Conservation (phyloP, 2,329 filamentous ascomycete genomes). For the Thielaviopsis musarum region DNA sequence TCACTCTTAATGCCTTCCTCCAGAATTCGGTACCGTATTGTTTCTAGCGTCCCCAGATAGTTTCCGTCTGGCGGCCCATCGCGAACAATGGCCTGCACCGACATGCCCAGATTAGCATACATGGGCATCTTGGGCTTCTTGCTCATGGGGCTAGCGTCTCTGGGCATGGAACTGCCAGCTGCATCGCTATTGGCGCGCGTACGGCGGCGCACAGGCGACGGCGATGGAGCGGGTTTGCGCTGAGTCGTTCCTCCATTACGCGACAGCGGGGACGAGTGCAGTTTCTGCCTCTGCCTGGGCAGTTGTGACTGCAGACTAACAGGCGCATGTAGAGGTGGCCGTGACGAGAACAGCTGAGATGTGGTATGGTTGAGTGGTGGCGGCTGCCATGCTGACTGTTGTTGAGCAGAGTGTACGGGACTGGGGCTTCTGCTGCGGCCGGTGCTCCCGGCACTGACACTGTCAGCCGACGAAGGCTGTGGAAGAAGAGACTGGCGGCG, state of each 20-base stretch:
- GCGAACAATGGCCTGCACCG: conserved; percentile 59
- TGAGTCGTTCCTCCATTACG: conserved; percentile 21
- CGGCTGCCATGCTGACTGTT: conserved; percentile 1
- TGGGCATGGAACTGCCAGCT: conserved; percentile 18
- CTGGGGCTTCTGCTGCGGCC: not conserved
- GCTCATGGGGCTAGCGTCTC: not conserved
- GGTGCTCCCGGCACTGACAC: not conserved
- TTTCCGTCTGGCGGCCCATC: conserved; percentile 65
- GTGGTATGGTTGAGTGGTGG: conserved; percentile 7
- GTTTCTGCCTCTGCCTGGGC: not conserved
- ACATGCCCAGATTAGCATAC: conserved; percentile 37
- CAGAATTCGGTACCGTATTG: conserved; percentile 55
- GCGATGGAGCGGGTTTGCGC: conserved; percentile 11
- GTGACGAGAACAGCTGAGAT: conserved; percentile 1
- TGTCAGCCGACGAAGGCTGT: conserved; percentile 11
- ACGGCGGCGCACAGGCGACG: conserved; percentile 30
- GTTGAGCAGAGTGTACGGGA: not conserved
- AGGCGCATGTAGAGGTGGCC: not conserved
- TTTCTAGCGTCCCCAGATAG: conserved; percentile 47
- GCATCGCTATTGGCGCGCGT: conserved; percentile 61
- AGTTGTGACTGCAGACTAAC: not conserved
- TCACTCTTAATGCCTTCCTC: conserved; percentile 63
- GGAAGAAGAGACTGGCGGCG: conserved; percentile 5
- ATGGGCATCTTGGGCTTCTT: conserved; percentile 19
- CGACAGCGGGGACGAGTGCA: conserved; percentile 14